These are phyloP conservation scores for Suillus paluster DNA, from an alignment of 768 basidiomycete genomes.

Conservation along the genomic window DNA sequence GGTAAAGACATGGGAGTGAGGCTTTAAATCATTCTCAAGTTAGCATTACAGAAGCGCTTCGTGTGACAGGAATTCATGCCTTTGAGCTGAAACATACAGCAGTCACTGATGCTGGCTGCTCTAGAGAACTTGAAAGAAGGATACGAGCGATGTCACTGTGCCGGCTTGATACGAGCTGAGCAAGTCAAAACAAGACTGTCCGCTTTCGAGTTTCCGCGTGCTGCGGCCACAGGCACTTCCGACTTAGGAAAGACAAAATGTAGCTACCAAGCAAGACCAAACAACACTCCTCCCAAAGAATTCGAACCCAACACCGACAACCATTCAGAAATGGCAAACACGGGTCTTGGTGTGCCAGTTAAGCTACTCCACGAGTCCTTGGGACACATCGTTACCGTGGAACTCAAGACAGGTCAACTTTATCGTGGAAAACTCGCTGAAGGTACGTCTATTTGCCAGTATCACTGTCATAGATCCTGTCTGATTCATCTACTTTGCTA, in stretches of 20 bases:
- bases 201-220: not conserved
- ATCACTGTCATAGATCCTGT: constrained; percentile 13
- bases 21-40: no score
- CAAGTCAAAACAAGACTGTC: not conserved
- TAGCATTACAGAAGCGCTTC: not conserved
- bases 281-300: constrained; percentile 14
- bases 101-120: no score
- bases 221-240: no score
- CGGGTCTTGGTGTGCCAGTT: constrained; percentile 88
- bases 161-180: no score
- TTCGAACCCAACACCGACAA: constrained; percentile 22
- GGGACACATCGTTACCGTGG: constrained; percentile 96
- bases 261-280: constrained; percentile 6
- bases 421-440: constrained; percentile 98
- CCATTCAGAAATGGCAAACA: constrained; percentile 43
- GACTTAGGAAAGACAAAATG: not conserved
- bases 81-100: no score
- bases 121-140: not conserved
- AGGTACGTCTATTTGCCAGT: constrained; percentile 54
- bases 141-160: not conserved
- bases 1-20: constrained; percentile 22
- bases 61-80: not conserved
- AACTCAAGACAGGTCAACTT: constrained; percentile 96
- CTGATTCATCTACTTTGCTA: constrained; percentile 40
- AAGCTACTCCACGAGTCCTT: constrained; percentile 96